Conservation (phyloP, 768 basidiomycete species). For the Holtermannia corniformis region DNA sequence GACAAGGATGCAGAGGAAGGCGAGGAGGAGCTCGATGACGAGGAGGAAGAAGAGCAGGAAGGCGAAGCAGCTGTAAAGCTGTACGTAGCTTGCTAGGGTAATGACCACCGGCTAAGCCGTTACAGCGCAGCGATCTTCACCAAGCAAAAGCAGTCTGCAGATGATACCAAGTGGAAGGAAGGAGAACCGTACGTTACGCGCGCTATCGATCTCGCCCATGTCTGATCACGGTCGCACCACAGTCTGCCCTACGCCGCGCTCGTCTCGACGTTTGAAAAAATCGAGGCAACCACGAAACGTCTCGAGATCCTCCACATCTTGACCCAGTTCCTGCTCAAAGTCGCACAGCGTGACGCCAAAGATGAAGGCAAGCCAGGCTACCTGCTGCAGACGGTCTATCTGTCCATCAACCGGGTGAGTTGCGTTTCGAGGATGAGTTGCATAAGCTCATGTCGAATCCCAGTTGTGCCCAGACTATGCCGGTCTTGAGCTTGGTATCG, state of each 20-base stretch:
- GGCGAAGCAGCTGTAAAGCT: slow-evolving; percentile 52
- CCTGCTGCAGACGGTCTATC: slow-evolving; percentile 79
- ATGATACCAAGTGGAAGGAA: slow-evolving; percentile 58
- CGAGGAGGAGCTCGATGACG: slow-evolving; percentile 40
- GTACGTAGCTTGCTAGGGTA: slow-evolving; percentile 40
- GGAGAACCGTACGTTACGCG: slow-evolving; percentile 62
- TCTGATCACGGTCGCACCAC: slow-evolving; percentile 5
- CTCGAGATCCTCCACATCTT: slow-evolving; percentile 82
- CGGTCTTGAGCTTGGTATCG: slow-evolving; percentile 91
- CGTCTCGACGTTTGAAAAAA: slow-evolving; percentile 73
- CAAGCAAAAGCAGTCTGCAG: slow-evolving; percentile 23
- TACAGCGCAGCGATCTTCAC: slow-evolving; percentile 35
- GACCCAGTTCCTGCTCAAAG: slow-evolving; percentile 77
- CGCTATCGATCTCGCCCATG: neutral
- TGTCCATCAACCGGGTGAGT: slow-evolving; percentile 89
- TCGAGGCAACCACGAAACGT: slow-evolving; percentile 91
- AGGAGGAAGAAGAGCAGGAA: slow-evolving; percentile 38
- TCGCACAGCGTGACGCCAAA: slow-evolving; percentile 73
- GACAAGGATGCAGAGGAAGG: slow-evolving; percentile 42
- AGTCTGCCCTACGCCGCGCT: slow-evolving; percentile 94
- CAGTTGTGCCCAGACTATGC: slow-evolving; percentile 92
- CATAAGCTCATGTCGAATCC: neutral
- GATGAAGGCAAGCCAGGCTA: slow-evolving; percentile 55
- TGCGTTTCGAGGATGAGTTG: neutral
- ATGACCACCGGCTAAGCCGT: neutral